Evolutionary conservation across 257 asterid genomes (phyloP), one percentile per base, ranked within the genome.

Genomic region (Asclepias syriaca): DNA sequence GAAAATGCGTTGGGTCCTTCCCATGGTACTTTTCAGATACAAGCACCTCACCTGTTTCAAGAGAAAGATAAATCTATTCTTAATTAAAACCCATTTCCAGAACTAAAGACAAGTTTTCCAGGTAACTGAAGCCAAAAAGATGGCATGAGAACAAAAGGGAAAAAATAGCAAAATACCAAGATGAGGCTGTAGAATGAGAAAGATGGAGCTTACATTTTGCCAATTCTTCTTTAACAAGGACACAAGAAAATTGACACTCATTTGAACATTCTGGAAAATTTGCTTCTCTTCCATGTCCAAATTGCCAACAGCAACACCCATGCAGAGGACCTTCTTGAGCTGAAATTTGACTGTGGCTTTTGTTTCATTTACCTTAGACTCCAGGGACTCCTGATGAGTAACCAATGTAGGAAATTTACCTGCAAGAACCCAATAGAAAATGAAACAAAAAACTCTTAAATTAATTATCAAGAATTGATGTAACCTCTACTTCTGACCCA

Each of bases 221-320:
- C 81, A 77, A 57, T 80, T 77, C 74, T 76, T 73, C 29, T 77
- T 77, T 4, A 80, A 68, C 6, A 80, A 48, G 16, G 84, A 80
- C 15, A 80, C 84, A 0, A 80, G 74, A 58, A 80, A 80, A 68
- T 80, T 80, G 60, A 77, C 81, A 4, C 81, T 80, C 84, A 80
- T 80, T 70, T 80, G 84, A 48, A 80, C 84, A 57, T 80, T 80
- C 48, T 80, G 81, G 71, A 80, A 76, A 16, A 81, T 49, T 66
- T 81, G 84, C 75, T 77, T 81, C 48, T 81, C 84, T 40, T 81
- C 84, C 84, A 81, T 81, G 58, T 45, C 78, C 65, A 78, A 77
- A 49, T 81, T 81, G 0, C 84, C 84, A 19, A 81, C 84, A 45
- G 84, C 84, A 39, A 80, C 84, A 55, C 84, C 84, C 81, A 80